Base-by-base conservation (phyloP, 2,329 filamentous ascomycete genomes). In the Boeremia lycopersici region DNA sequence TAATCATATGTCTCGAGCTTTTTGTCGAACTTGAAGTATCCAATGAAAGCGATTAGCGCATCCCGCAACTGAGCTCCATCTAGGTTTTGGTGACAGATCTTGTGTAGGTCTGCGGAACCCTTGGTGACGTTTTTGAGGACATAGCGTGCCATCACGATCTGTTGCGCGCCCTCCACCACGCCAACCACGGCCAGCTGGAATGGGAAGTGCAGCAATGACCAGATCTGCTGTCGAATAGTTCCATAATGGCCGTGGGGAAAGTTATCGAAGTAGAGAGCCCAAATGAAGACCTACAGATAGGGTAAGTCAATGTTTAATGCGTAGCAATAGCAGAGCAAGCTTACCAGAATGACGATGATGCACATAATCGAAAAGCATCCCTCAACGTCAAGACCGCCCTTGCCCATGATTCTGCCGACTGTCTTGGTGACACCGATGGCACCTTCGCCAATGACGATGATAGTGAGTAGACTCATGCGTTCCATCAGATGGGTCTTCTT, bases 401-500 rank as follows among this genome's bases (percentile, higher is more conserved):
- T 74, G 2, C 73, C 71, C 73, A 75, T 74, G 46, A 74, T 61
- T 33, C 65, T 65, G 5, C 65, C 64, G 15, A 88, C 82, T 31
- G 80, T 81, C 65, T 81, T 80, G 23, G 81, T 82, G 26, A 88
- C 76, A n/a, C 83, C 81, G 34, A 88, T 86, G 13, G 86, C 82
- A 45, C 85, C 85, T 64, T 89, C 86, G 12, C 86, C 86, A 53
- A 89, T 81, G 51, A 89, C 85, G 56, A 89, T 87, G 42, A 88
- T 77, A 0, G 86, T 89, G 50, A 89, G 76, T 2, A 88, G 76
- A 11, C 81, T 82, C 80, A 89, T 82, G 9, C 87, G 80, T 63
- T 86, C 84, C 64, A 86, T 85, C 49, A 89, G 70, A 66, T 88
- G 84, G 0, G 84, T 88, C 51, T 82, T 78, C 55, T 84, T 81